Percentiles rank a stretch among this genome's conserved stretches.
These are phyloP conservation scores for Diaporthe vaccinii DNA, from an alignment of 2,329 filamentous ascomycete species.

Conservation along the genomic window DNA sequence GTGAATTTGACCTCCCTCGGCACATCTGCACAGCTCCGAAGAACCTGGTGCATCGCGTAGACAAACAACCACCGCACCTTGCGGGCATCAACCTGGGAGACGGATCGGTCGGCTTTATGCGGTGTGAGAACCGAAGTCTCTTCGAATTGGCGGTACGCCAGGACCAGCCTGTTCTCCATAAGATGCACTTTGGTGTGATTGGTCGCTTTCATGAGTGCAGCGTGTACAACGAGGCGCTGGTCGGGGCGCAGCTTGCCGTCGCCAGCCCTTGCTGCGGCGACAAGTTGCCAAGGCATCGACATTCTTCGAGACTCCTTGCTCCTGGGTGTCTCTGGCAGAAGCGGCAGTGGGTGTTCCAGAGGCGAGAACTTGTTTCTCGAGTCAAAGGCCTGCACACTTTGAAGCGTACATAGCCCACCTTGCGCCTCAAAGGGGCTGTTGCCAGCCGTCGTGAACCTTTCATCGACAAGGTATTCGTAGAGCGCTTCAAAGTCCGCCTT, in stretches of 20 bases:
- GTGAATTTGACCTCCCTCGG: conserved; percentile 73
- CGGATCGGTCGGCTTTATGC: conserved; percentile 66
- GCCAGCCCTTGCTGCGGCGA: neutral
- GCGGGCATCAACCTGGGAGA: conserved; percentile 75
- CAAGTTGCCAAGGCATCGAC: conserved; percentile 56
- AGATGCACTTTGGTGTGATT: conserved; percentile 57
- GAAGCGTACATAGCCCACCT: conserved; percentile 78
- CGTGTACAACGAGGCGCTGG: conserved; percentile 62
- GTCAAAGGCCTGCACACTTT: conserved; percentile 78
- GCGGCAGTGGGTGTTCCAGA: conserved; percentile 75
- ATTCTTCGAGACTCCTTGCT: conserved; percentile 40
- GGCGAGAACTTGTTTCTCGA: conserved; percentile 68
- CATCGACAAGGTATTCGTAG: conserved; percentile 79
- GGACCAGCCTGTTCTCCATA: conserved; percentile 70
- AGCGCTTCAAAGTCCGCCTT: conserved; percentile 78
- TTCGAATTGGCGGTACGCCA: conserved; percentile 79
- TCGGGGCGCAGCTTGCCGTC: conserved; percentile 61
- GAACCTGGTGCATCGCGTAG: conserved; percentile 80
- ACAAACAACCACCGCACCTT: conserved; percentile 85
- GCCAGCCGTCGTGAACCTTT: conserved; percentile 62
- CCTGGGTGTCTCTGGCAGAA: conserved; percentile 66
- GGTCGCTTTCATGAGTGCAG: conserved; percentile 65
- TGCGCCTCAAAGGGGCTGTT: conserved; percentile 67
- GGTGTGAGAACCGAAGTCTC: conserved; percentile 65
- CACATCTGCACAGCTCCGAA: conserved; percentile 72